Evolutionary conservation across 164 flowering plant species (phyloP), one percentile per base, ranked within the genome.

Genomic region (Tetrastigma voinierianum): DNA sequence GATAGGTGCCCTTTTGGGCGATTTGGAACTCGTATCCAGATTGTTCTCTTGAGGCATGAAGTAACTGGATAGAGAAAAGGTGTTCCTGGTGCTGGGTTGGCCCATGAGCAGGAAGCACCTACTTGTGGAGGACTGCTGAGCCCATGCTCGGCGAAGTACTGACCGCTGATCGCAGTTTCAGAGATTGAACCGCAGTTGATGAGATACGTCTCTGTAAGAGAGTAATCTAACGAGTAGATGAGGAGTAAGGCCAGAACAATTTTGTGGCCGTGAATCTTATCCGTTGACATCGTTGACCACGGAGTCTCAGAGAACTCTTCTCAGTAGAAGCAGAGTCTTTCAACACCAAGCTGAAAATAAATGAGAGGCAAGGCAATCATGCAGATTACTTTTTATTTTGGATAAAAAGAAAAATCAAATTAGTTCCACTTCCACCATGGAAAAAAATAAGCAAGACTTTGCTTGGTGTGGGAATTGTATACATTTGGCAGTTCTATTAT

Each of bases 171-270:
- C 8, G 67, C 58, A 47, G 49, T 57, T 24, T 45, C n/a, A 18
- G 72, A 21, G 14, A 44, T 32, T 12, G 89, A 83, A 4, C 89
- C 89, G 52, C 86, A 85, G 78, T 81, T 80, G 80, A 85, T 74
- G 83, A 80, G 83, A 77, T 71, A 80, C 59, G 72, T 61, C 0
- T 61, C 64, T 7, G 80, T 85, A 20, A 43, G 59, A 40, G 24
- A 19, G 66, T 77, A 78, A 51, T 64, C 18, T 56, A 64, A 66
- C 9, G 62, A 53, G 16, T 44, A 46, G 48, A 45, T 13, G 44
- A 57, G 66, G 53, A 7, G 54, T 4, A 25, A 40, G 8, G 10
- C 9, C 3, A 57, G 45, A 17, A 51, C 46, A 64, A 47, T 11
- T 4, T 53, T 19, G 21, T 32, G 55, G 25, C 23, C 15, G 17